phyloP scores from a whole-genome alignment of 768 basidiomycete species.

The Agrocybe chaxingu region DNA sequence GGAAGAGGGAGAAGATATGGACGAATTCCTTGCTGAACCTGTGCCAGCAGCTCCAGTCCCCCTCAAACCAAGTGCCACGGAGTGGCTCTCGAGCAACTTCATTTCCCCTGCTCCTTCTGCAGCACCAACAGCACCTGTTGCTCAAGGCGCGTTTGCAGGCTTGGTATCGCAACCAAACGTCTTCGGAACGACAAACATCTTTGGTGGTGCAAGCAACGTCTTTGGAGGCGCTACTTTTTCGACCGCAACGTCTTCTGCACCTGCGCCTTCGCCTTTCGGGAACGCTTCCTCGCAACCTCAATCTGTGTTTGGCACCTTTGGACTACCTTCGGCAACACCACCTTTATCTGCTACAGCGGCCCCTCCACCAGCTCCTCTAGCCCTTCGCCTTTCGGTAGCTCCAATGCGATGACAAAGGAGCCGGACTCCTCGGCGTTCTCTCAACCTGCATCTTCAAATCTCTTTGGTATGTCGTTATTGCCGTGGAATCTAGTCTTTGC shows the following conservation, averaged over 20 bases:
- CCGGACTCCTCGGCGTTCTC: not conserved
- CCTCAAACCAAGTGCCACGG: constrained; percentile 14
- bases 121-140: constrained; percentile 15
- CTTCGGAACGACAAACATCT: constrained; percentile 27
- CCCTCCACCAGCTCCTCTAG: not conserved
- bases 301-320: constrained; percentile 1
- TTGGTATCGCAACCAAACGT: constrained; percentile 35
- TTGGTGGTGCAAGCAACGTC: constrained; percentile 17
- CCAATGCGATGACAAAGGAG: not conserved
- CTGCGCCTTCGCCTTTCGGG: constrained; percentile 11
- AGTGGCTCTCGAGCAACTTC: constrained; percentile 12
- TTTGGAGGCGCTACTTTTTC: constrained; percentile 19
- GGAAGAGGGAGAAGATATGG: constrained; percentile 7
- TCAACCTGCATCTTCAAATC: constrained; percentile 1
- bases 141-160: constrained; percentile 35
- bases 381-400: not conserved
- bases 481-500: not conserved
- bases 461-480: constrained; percentile 5
- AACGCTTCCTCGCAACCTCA: not conserved
- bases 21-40: not conserved
- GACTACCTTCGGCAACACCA: constrained; percentile 7
- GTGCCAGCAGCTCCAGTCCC: constrained; percentile 12
- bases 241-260: constrained; percentile 12
- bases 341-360: not conserved
- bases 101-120: constrained; percentile 13